Base-by-base conservation (phyloP, 164 flowering plant species). In the Vitis labrusca region DNA sequence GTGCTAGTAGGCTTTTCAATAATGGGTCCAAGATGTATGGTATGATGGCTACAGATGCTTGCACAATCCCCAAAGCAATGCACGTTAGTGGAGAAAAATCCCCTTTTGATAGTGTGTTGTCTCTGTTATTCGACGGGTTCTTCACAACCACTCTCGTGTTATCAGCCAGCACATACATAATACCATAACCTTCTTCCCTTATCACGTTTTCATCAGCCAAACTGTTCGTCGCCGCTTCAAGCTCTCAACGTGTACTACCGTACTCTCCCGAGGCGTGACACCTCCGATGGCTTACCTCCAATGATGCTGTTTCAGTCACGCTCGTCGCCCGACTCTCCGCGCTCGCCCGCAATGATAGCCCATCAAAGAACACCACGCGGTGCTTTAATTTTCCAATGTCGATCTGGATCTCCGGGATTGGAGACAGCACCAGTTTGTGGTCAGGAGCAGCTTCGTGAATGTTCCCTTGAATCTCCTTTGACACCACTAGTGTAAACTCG, bases 111-210 rank as follows among this genome's bases (percentile, higher is more conserved):
- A 19, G 23, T 1, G 23, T 19, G 23, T 19, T 19, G 23, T 19
- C 23, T 19, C 90, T 89, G 84, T 95, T 95, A 76, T 95, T 95
- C 63, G 90, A 74, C 79, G 91, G 78, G 67, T 95, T 95, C 85
- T 95, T 95, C 56, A 95, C 91, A 14, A 97, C 99, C 8, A 95
- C 84, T 52, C 61, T 71, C 10, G 97, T 85, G 14, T 85, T 86
- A 84, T 95, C 99, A 16, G 56, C 74, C 68, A 95, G 77, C 54
- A 91, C 77, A 9, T 95, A 95, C 29, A 95, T 98, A 71, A 93
- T 93, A 37, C 99, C 99, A 76, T 95, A 91, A 1, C 99, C 99
- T 49, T 97, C 99, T 84, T 91, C 99, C 1, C 99, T 98, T 48
- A 95, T 90, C 80, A 93, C 97, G 84, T 93, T 95, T 85, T 90